Evolutionary conservation across 257 asterid genomes (phyloP), one percentile per base, ranked within the genome.

Genomic region (Fraxinus anomala): DNA sequence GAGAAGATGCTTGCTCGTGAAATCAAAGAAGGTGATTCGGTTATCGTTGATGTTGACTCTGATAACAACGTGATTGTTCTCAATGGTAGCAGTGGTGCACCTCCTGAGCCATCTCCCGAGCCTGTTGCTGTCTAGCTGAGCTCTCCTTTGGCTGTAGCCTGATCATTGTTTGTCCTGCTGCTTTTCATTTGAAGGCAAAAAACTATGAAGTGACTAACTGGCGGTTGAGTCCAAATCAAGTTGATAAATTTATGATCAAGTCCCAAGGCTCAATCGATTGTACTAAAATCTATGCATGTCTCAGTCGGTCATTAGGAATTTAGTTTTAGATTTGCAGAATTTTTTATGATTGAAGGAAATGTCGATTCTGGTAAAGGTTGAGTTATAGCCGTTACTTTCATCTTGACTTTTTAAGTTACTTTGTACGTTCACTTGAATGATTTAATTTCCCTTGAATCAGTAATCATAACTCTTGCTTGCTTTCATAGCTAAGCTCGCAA

Each of bases 1-100:
- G 97, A 94, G 88, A 89, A 83, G 84, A 87, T 92, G 88, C 90
- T 92, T 11, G 88, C 91, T 0, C 83, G 96, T 0, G 88, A 89
- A 47, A 85, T 91, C 77, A 91, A 89, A 80, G 93, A 89, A 72
- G 96, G 94, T 0, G 97, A 94, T 56, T 83, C 92, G 0, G 91
- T 92, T 4, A 83, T 86, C 2, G 88, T 90, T 0, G 92, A 89
- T 51, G 97, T 86, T 16, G 91, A 89, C 79, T 84, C 91, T 5
- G 93, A 90, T 40, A 96, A 94, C 12, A 89, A 91, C 0, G 92
- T 88, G 75, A 80, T 86, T 0, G 94, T 91, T 65, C 89, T 89
- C 30, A 89, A 88, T 56, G 94, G 94, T 9, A 79, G 82, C 81
- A 86, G 85, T n/a, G 89, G 94, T 16, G 83, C 88, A 51, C 89